Evolutionary conservation across 169 alveolate species (phyloP).

Genomic region (Pseudocohnilembus persalinus): DNA sequence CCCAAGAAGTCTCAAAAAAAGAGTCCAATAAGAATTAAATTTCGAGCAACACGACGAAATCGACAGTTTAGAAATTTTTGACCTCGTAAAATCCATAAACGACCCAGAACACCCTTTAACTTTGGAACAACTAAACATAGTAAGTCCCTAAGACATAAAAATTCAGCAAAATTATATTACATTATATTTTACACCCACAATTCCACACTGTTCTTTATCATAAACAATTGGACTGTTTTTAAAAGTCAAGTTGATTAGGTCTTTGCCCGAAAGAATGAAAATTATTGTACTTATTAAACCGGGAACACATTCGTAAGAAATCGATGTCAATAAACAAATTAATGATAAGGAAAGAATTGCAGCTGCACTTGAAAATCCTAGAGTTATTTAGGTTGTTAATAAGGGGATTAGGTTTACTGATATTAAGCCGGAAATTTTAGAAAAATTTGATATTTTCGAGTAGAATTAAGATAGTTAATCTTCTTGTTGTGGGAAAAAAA

Average conservation of each 20-base stretch:
- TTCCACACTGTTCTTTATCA: constrained; percentile 96
- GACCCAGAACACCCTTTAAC: constrained; percentile 99
- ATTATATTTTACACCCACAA: constrained; percentile 96
- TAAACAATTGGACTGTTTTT: constrained; percentile 96
- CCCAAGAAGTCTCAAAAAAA: constrained; percentile 3
- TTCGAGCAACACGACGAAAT: constrained; percentile 30
- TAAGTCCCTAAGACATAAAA: constrained; percentile 85
- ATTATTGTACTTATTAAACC: constrained; percentile 65
- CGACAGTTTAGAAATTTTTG: constrained; percentile 87
- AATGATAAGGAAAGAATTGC: constrained; percentile 96
- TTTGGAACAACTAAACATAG: constrained; percentile 94
- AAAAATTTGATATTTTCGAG: no score
- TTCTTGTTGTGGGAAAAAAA: no score
- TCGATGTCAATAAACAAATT: constrained; percentile 92
- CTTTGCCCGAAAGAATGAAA: constrained; percentile 87
- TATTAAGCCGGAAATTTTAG: background rate
- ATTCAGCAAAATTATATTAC: constrained; percentile 79
- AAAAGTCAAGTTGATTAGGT: constrained; percentile 90
- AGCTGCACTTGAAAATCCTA: constrained; percentile 95
- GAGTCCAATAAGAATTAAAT: constrained; percentile 28
- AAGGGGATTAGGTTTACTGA: constrained; percentile 55
- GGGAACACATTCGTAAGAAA: constrained; percentile 91
- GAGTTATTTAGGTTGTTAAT: constrained; percentile 79
- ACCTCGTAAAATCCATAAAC: constrained; percentile 88
- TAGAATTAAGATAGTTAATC: no score